Evolutionary conservation across 805 yeast genomes (phyloP), one percentile per base, ranked within the genome.

Genomic region (Metahyphopichia silvanorum): DNA sequence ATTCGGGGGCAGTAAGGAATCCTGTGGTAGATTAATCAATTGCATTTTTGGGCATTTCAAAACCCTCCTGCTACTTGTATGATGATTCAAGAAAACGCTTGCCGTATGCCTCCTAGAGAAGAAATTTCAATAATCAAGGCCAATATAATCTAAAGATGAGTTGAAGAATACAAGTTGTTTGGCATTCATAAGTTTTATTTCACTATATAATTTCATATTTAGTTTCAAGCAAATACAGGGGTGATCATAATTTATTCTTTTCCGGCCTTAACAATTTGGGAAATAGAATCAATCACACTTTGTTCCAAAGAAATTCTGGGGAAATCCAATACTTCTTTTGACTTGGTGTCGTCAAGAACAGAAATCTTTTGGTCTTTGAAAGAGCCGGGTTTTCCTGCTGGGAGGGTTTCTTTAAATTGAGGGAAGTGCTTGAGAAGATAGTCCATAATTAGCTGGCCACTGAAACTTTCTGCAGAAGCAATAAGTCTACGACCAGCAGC

Each of bases 321-420:
- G 29, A 66, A 54, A 1, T 70, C 74, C 24, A 74, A 44, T 6
- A 61, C 40, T 20, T 52, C 44, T 19, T 42, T 55, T 8, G 74
- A 62, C 31, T 58, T 59, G 19, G 57, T 39, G 41, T 58, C 54
- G 35, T 69, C 74, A 27, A 60, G 40, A 22, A 33, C 46, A 32
- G 52, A 37, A 21, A 12, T 15, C 10, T 37, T 29, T 9, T 33
- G 48, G 27, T 32, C 31, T 25, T 55, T 60, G n/a, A n/a, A n/a
- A 23, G 55, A 27, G 34, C 66, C 59, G n/a, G 74, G 71, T 17
- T 52, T 48, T 16, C 71, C 74, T 10, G 46, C 57, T 4, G 79
- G 66, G 27, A 76, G 52, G 38, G 66, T 65, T 11, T 68, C 74
- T 31, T 52, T 53, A 35, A 71, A 55, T 38, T 58, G 47, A 4